Percentiles rank a stretch among this genome's conserved stretches.
Evolutionary conservation across 2,329 filamentous ascomycete genomes (phyloP).

Genomic region (Curvularia sp.): DNA sequence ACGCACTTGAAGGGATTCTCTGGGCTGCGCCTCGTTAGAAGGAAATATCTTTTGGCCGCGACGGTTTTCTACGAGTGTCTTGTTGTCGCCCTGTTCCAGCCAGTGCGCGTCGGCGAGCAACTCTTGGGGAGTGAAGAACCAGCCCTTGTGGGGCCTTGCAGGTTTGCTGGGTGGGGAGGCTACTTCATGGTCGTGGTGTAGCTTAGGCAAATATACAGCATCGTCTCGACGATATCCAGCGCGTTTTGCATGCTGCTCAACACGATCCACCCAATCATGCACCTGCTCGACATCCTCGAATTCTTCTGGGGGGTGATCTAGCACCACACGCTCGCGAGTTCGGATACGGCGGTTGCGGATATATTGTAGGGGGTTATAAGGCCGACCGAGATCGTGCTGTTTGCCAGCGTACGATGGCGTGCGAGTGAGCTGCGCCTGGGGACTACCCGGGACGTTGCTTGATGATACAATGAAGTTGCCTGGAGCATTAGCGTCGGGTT

Average conservation of each 20-base stretch:
- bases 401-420: constrained; percentile 48
- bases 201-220: constrained; percentile 44
- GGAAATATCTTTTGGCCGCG: constrained; percentile 75
- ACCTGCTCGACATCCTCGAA: constrained; percentile 79
- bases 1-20: constrained; percentile 42
- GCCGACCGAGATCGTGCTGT: constrained; percentile 64
- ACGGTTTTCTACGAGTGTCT: constrained; percentile 79
- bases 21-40: constrained; percentile 32
- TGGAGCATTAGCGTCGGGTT: constrained; percentile 54
- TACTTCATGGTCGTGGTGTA: constrained; percentile 39
- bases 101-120: constrained; percentile 90
- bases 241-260: constrained; percentile 59
- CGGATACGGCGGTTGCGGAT: constrained; percentile 89
- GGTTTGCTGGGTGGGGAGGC: constrained; percentile 59
- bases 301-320: constrained; percentile 77
- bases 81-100: constrained; percentile 84
- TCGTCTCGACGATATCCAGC: constrained; percentile 50
- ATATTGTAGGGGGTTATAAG: constrained; percentile 91
- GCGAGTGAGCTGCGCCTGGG: constrained; percentile 51
- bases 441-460: constrained; percentile 52
- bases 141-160: constrained; percentile 79
- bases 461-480: constrained; percentile 53
- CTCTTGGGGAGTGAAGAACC: constrained; percentile 83
- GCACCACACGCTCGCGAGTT: constrained; percentile 74
- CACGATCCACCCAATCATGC: constrained; percentile 76